Base-by-base conservation (phyloP, 164 flowering plant species). In the Piper longum region DNA sequence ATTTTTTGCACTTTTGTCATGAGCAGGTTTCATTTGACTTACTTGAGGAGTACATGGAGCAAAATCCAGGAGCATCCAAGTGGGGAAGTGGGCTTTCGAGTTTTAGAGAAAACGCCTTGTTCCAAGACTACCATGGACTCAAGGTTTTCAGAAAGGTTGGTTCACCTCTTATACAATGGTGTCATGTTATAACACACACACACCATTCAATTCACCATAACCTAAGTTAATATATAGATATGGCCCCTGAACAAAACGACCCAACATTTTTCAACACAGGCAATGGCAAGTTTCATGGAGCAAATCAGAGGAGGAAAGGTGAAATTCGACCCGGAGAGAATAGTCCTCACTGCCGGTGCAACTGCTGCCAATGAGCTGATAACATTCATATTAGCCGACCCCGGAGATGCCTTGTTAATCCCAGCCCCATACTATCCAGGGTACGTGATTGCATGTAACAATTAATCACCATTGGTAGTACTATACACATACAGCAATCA, bases 381-480 rank as follows among this genome's bases (percentile, higher is more conserved):
- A 42, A 86, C 96, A 41, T 92, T 92, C 83, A 84, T 86, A 61
- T 44, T 92, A 40, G 96, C 96, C 1, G 70, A 92, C 65, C 95
- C 96, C 19, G 91, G 96, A 0, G 96, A 92, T 69, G 98, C 96
- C 65, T 82, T 92, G 75, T 82, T 92, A 7, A 79, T 89, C 62
- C 98, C 98, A 26, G 89, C 90, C 56, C 96, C 98, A 59, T 92
- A 92, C 73, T 89, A 92, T 74, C 98, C 98, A 61, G 96, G 96
- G 96, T 88, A 80, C 36, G 59, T 80, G n/a, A 4, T n/a, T 44
- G 18, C 4, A n/a, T 12, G 36, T 26, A 26, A 26, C 36, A 26
- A 26, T 26, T 26, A 26, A 26, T 26, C 36, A 26, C 36, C 36
- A 26, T 1, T 26, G 36, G 36, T 2, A 26, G 36, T n/a, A n/a